phyloP scores from a whole-genome alignment of 495 filamentous ascomycete genomes.

The Chaetomidium leptoderma region DNA sequence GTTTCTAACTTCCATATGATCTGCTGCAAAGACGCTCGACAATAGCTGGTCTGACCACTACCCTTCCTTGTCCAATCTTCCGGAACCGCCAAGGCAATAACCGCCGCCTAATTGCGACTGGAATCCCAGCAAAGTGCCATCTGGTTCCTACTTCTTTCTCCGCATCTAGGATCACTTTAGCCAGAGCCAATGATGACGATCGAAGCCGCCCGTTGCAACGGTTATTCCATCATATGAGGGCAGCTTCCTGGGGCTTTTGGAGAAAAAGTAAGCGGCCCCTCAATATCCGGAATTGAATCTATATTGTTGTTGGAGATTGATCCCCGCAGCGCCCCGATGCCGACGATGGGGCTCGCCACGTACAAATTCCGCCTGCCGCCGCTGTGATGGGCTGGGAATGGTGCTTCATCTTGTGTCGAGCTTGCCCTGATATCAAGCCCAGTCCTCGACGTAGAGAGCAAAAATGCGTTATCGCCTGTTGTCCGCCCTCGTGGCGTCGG shows the following conservation, averaged over 20 bases:
- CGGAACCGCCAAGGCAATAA: constrained; percentile 21
- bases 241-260: background rate
- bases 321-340: background rate
- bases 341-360: background rate
- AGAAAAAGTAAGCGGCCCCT: constrained; percentile 12
- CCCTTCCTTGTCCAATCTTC: background rate
- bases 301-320: constrained; percentile 9
- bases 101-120: constrained; percentile 15
- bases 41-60: background rate
- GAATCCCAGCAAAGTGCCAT: background rate
- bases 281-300: constrained; percentile 16
- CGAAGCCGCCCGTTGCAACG: background rate
- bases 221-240: background rate
- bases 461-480: constrained; percentile 32
- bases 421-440: too few relatives aligned
- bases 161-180: background rate
- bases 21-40: background rate
- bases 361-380: too few relatives aligned
- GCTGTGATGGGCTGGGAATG: too few relatives aligned
- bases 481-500: constrained; percentile 27
- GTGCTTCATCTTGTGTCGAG: too few relatives aligned
- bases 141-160: background rate
- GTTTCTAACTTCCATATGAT: background rate
- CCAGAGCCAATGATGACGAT: constrained; percentile 7
- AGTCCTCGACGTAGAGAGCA: too few relatives aligned